A percentile compares a stretch with the other conserved stretches of the same genome.
Conservation (phyloP, 257 asterid species). For the Solanum okadae region DNA sequence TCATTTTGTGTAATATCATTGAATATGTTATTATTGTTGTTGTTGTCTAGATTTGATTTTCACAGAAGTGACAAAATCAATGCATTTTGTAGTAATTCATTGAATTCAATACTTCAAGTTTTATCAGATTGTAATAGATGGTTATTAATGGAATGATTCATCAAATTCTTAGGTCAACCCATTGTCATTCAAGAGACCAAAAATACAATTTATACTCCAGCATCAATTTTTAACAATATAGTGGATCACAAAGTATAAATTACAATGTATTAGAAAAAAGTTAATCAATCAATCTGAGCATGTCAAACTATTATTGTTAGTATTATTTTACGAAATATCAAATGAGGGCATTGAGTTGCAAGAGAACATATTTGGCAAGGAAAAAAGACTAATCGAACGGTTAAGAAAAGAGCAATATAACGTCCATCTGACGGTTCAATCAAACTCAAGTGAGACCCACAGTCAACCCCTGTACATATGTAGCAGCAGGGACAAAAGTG, state of each 20-base stretch:
- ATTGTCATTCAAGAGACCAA: neutral
- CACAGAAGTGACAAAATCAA: neutral
- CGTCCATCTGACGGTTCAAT: neutral
- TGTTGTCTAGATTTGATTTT: neutral
- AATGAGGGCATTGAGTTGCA: neutral
- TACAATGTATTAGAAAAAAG: neutral
- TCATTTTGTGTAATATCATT: no score
- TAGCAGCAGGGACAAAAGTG: neutral
- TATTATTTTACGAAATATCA: neutral
- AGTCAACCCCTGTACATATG: neutral
- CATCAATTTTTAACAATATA: neutral
- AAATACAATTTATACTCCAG: neutral
- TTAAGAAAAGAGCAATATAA: neutral
- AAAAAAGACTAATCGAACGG: neutral
- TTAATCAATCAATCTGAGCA: neutral
- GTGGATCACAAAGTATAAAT: neutral
- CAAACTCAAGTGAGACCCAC: neutral
- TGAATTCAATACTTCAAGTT: neutral
- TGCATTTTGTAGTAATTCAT: neutral
- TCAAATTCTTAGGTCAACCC: neutral
- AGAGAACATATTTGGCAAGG: neutral
- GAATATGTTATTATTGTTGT: no score
- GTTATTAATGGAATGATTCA: neutral
- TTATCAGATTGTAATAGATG: neutral
- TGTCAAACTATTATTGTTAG: neutral